Evolutionary conservation across 1,284 basidiomycete genomes (phyloP).

Genomic region (Ceratobasidium sp.): DNA sequence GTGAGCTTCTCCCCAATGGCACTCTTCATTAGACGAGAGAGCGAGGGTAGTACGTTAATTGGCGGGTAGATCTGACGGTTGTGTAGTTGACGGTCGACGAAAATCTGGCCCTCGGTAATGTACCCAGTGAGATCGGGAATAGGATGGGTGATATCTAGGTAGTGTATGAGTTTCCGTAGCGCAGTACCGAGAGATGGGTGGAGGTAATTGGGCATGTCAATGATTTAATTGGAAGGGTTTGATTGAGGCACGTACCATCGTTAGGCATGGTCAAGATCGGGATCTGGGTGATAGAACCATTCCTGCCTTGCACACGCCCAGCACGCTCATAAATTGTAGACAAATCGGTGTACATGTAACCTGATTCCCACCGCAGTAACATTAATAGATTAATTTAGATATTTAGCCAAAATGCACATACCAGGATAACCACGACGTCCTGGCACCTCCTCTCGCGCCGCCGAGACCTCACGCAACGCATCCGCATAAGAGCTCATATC

Average conservation of each 20-base stretch:
- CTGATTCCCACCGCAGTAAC: conserved; percentile 44
- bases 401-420: conserved; percentile 47
- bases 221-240: conserved; percentile 41
- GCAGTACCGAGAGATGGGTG: not conserved
- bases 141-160: conserved; percentile 96
- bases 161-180: conserved; percentile 45
- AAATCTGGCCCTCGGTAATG: conserved; percentile 99
- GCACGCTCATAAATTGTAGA: conserved; percentile 99
- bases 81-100: conserved; percentile 94
- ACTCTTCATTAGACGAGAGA: conserved; percentile 99
- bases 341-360: conserved; percentile 99
- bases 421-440: conserved; percentile 99
- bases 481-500: conserved; percentile 99
- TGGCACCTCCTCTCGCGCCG: conserved; percentile 98
- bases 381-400: not conserved
- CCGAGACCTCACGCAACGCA: conserved; percentile 97
- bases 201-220: conserved; percentile 22
- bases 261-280: conserved; percentile 99
- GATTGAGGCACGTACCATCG: conserved; percentile 76
- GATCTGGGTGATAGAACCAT: conserved; percentile 99
- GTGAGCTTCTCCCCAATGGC: conserved; percentile 98
- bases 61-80: conserved; percentile 99
- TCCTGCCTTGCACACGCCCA: conserved; percentile 96
- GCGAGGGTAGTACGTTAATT: conserved; percentile 98
- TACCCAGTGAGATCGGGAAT: conserved; percentile 99